These are phyloP conservation scores for Lipomyces yamanashiensis DNA, from an alignment of 805 yeast genomes.

Conservation along the genomic window DNA sequence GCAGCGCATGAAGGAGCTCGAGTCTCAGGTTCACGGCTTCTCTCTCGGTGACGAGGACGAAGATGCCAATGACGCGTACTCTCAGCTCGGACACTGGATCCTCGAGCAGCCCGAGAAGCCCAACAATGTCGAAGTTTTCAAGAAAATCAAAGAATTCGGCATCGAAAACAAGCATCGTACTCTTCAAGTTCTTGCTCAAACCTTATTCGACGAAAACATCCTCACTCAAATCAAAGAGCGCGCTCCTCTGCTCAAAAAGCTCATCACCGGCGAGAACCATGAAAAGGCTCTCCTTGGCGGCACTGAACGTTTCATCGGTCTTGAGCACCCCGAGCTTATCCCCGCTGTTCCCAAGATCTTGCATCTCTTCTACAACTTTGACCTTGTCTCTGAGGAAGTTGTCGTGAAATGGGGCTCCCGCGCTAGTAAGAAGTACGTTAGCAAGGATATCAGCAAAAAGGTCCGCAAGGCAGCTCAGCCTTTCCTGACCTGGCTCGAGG, in stretches of 20 bases:
- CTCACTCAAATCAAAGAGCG: conserved; percentile 74
- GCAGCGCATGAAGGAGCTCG: conserved; percentile 86
- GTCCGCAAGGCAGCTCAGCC: conserved; percentile 97
- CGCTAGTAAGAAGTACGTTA: conserved; percentile 90
- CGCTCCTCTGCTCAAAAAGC: conserved; percentile 79
- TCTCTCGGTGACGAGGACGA: conserved; percentile 45
- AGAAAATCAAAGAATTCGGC: conserved; percentile 80
- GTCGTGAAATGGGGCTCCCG: conserved; percentile 84
- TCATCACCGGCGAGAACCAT: conserved; percentile 63
- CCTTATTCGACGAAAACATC: conserved; percentile 70
- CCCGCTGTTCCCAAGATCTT: conserved; percentile 79
- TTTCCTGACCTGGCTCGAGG: conserved; percentile 90
- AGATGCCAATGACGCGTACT: conserved; percentile 54
- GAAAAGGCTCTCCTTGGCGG: conserved; percentile 95
- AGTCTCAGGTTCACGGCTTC: conserved; percentile 49
- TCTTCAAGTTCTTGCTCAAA: conserved; percentile 90
- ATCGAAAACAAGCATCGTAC: conserved; percentile 74
- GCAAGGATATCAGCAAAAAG: conserved; percentile 88
- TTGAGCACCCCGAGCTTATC: conserved; percentile 74
- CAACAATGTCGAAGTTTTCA: conserved; percentile 87
- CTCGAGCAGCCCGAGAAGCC: conserved; percentile 66
- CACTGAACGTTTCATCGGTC: conserved; percentile 87
- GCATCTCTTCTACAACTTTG: conserved; percentile 79
- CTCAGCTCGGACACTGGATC: conserved; percentile 90
- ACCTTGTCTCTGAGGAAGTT: conserved; percentile 81